These are phyloP conservation scores for Lasiodiplodia theobromae DNA, from an alignment of 2,329 filamentous ascomycete genomes.

Conservation along the genomic window DNA sequence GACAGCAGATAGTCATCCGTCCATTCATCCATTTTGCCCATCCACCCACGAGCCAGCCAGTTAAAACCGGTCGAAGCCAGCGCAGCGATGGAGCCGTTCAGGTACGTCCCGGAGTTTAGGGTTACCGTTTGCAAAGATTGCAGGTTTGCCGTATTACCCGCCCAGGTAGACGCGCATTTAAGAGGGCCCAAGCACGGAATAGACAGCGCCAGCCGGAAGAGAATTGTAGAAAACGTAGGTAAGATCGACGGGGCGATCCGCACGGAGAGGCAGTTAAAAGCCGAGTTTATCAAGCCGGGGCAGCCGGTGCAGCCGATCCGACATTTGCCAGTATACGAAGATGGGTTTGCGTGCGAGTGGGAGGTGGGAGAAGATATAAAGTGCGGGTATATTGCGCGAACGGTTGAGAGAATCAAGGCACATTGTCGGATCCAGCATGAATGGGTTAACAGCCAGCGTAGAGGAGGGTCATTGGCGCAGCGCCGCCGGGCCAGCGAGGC, in stretches of 20 bases:
- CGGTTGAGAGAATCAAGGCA: neutral
- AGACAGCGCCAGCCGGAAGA: neutral
- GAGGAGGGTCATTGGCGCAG: neutral
- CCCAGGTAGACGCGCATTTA: neutral
- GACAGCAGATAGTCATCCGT: too few species aligned
- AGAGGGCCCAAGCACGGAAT: neutral
- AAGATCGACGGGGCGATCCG: neutral
- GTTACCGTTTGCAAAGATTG: neutral
- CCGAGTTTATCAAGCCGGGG: neutral
- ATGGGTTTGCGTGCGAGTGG: neutral
- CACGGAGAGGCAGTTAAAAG: neutral
- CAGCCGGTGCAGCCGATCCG: neutral
- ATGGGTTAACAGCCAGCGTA: neutral
- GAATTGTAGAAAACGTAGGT: neutral
- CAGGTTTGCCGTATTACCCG: neutral
- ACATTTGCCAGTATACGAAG: neutral
- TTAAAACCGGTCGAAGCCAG: too few species aligned
- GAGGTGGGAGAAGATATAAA: neutral
- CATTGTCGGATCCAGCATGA: neutral
- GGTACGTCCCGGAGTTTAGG: neutral
- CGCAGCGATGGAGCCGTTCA: neutral
- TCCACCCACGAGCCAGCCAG: neutral
- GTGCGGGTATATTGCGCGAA: neutral
- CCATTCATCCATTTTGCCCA: too few species aligned
- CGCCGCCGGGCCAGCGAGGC: neutral